Conservation (phyloP, 2,329 filamentous ascomycete genomes). For the Epicoccum nigrum region DNA sequence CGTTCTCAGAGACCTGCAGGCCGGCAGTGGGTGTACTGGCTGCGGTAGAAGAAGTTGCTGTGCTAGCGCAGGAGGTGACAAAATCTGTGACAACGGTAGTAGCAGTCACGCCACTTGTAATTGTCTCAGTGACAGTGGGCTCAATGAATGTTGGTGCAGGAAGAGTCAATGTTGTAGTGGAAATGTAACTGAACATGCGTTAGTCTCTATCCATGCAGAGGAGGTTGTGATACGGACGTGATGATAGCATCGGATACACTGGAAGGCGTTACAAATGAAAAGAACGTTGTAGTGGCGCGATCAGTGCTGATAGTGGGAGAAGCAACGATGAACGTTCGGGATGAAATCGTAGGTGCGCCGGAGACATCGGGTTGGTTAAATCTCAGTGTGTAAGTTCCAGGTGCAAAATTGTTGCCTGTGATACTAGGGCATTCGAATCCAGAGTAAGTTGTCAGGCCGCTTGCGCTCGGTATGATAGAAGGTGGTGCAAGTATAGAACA, state of each 20-base stretch:
- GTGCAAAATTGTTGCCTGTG: conserved; percentile 19
- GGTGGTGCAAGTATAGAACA: conserved; percentile 20
- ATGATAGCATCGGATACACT: conserved; percentile 3
- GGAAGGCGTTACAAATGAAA: conserved; percentile 11
- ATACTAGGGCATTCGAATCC: conserved; percentile 22
- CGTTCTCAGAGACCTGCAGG: conserved; percentile 12
- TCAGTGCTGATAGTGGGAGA: conserved; percentile 20
- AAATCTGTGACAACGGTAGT: conserved; percentile 8
- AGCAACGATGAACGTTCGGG: conserved; percentile 21
- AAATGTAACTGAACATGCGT: conserved; percentile 2
- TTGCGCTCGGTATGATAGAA: conserved; percentile 17
- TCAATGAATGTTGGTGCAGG: background rate
- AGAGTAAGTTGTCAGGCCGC: conserved; percentile 22
- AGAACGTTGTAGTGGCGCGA: conserved; percentile 5
- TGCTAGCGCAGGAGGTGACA: background rate
- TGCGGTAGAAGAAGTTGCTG: conserved; percentile 1
- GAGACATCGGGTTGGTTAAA: conserved; percentile 21
- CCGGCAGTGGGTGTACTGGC: conserved; percentile 4
- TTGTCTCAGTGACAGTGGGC: conserved; percentile 11
- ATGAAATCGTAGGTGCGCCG: conserved; percentile 18
- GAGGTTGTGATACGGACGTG: conserved; percentile 10
- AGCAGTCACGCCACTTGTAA: background rate
- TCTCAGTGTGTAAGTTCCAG: conserved; percentile 25
- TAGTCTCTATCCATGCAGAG: background rate
- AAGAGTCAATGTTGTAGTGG: conserved; percentile 15